These are phyloP conservation scores for Mycena capillaripes DNA, from an alignment of 768 basidiomycete genomes.

Conservation along the genomic window DNA sequence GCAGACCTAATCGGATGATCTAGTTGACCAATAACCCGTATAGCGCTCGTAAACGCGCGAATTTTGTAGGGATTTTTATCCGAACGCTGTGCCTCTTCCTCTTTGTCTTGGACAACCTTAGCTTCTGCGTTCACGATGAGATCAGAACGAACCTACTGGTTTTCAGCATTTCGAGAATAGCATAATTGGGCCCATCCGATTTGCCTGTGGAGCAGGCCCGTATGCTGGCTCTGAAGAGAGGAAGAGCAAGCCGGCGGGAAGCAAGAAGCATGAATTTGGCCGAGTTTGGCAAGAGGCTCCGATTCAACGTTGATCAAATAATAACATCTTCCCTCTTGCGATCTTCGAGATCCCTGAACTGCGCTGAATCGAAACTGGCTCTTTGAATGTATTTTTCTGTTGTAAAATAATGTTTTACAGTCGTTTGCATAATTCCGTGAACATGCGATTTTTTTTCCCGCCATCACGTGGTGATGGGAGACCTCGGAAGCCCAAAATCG, in stretches of 20 bases:
- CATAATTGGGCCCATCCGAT: conserved; percentile 48
- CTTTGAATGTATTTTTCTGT: no score
- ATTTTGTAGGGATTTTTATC: conserved; percentile 63
- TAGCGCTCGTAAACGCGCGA: conserved; percentile 64
- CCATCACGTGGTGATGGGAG: no score
- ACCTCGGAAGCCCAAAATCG: no score
- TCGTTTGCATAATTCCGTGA: no score
- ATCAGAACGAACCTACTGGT: conserved; percentile 50
- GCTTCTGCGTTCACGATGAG: conserved; percentile 2
- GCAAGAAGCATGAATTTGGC: conserved; percentile 24
- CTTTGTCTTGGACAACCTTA: conserved; percentile 50
- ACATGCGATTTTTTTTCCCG: no score
- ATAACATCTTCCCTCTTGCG: neutral
- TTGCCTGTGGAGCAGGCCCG: conserved; percentile 21
- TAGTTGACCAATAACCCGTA: conserved; percentile 55
- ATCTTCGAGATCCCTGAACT: neutral
- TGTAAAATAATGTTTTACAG: no score
- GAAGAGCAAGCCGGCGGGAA: conserved; percentile 19
- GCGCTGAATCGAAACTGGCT: no score
- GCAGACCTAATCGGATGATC: conserved; percentile 59
- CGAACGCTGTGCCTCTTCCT: conserved; percentile 55
- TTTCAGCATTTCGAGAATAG: conserved; percentile 56
- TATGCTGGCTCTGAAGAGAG: neutral
- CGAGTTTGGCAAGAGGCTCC: neutral
- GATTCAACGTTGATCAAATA: neutral